Evolutionary conservation across 73 alveolate species (phyloP).

Genomic region (Halteria grandinella): DNA sequence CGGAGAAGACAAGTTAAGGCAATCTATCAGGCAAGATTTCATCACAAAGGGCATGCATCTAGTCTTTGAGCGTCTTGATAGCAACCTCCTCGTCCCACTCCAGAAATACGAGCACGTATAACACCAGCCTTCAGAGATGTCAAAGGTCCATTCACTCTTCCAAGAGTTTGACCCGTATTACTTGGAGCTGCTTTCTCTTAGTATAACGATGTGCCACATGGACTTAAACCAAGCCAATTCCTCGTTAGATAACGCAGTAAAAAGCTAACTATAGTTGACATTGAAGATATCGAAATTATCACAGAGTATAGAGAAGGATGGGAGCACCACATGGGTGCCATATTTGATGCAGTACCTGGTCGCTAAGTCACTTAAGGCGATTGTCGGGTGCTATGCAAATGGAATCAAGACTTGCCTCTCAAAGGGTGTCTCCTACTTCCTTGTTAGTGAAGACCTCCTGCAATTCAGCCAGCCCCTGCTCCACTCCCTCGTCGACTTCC

Average conservation of each 20-base stretch:
- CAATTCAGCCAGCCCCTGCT: not conserved
- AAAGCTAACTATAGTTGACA: not conserved
- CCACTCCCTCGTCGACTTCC: slow-evolving; percentile 18
- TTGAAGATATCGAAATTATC: slow-evolving; percentile 22
- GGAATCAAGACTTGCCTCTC: slow-evolving; percentile 24
- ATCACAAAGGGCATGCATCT: not conserved
- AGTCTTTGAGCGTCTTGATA: not conserved
- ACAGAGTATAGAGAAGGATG: not conserved
- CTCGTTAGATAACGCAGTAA: slow-evolving; percentile 7
- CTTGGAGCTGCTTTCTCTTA: not conserved
- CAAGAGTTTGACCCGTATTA: not conserved
- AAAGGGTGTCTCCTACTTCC: slow-evolving; percentile 35
- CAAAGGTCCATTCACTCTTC: slow-evolving; percentile 8
- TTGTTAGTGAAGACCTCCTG: slow-evolving; percentile 29
- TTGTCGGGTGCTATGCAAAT: not conserved
- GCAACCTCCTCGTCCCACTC: not conserved
- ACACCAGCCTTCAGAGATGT: slow-evolving; percentile 11
- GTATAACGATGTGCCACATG: slow-evolving; percentile 24
- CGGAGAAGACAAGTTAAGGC: not conserved
- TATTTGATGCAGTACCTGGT: slow-evolving; percentile 12
- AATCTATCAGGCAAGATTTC: not conserved
- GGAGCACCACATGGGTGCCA: slow-evolving; percentile 16
- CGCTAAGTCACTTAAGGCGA: not conserved
- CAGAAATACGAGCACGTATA: not conserved
- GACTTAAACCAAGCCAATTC: slow-evolving; percentile 1